Percentiles rank a stretch among this genome's conserved stretches.
Conservation (phyloP, 176 grass and related monocot genomes). For the Triticum urartu region DNA sequence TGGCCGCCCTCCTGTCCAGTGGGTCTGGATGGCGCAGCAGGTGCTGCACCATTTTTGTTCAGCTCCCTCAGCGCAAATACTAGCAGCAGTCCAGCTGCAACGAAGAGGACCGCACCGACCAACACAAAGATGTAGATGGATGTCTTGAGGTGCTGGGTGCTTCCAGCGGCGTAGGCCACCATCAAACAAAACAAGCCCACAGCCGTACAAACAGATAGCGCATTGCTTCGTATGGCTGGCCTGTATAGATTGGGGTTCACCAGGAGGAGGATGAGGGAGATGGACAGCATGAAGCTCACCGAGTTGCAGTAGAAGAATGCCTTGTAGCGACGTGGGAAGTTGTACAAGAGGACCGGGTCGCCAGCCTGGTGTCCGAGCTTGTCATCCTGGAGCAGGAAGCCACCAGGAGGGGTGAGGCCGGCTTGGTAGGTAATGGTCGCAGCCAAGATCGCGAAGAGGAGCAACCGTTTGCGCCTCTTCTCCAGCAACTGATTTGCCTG, state of each 20-base stretch:
- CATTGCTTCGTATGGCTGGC: not conserved
- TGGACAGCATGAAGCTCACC: conserved; percentile 22
- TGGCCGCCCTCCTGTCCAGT: too few species aligned
- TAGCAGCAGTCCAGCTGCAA: not conserved
- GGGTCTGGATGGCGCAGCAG: not conserved
- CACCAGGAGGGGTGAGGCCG: conserved; percentile 36
- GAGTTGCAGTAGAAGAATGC: conserved; percentile 50
- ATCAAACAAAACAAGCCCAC: not conserved
- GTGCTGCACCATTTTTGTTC: not conserved
- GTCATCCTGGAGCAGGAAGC: conserved; percentile 2
- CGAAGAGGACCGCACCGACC: not conserved
- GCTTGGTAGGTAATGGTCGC: conserved; percentile 44
- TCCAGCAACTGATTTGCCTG: not conserved
- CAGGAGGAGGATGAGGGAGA: conserved; percentile 33
- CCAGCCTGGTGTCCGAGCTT: not conserved
- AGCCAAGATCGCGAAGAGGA: conserved; percentile 33
- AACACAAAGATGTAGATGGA: not conserved
- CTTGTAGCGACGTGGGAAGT: conserved; percentile 18
- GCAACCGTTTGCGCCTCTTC: conserved; percentile 23
- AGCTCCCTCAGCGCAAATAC: not conserved
- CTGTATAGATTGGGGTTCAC: conserved; percentile 14
- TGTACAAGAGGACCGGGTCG: conserved; percentile 6
- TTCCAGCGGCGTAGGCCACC: not conserved
- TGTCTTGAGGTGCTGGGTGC: not conserved
- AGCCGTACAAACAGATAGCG: not conserved